Evolutionary conservation across 139 green algal species (phyloP).

Genomic region (Pleodorina starrii): DNA sequence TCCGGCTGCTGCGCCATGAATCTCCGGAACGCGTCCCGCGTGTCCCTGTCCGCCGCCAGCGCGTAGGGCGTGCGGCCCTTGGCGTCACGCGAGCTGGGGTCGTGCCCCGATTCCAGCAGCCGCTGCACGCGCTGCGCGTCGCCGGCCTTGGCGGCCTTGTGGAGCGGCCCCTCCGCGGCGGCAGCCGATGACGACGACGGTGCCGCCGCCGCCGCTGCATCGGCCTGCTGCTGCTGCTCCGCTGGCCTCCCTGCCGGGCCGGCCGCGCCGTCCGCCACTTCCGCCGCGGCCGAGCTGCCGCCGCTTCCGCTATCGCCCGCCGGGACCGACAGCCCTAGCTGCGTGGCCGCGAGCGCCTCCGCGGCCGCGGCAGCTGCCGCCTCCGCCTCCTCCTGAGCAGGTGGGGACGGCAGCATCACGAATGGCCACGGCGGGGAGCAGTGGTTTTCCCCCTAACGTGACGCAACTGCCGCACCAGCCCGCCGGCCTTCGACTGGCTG

Average conservation of each 20-base stretch:
- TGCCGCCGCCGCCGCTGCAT: no score
- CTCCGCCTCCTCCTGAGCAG: conserved; percentile 15
- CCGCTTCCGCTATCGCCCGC: background rate
- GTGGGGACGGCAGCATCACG: no score
- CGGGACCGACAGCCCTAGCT: background rate
- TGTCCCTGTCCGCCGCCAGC: conserved; percentile 73
- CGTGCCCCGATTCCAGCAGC: conserved; percentile 62
- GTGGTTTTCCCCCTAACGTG: no score
- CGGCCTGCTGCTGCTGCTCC: conserved; percentile 7
- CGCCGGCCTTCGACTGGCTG: no score
- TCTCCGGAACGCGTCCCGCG: conserved; percentile 81
- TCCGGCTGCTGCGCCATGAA: conserved; percentile 69
- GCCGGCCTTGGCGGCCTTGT: conserved; percentile 63
- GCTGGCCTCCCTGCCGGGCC: background rate
- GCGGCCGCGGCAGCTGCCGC: background rate
- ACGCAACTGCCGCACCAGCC: no score
- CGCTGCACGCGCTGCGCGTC: conserved; percentile 64
- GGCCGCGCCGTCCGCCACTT: conserved; percentile 13
- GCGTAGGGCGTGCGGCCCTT: conserved; percentile 76
- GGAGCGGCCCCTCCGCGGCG: conserved; percentile 52
- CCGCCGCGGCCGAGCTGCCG: conserved; percentile 5
- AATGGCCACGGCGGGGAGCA: no score
- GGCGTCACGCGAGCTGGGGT: conserved; percentile 62
- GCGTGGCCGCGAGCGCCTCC: conserved; percentile 2
- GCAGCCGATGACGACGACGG: background rate